Base-by-base conservation (phyloP, 2,329 filamentous ascomycete genomes). In the Penicillium hesseltinei region DNA sequence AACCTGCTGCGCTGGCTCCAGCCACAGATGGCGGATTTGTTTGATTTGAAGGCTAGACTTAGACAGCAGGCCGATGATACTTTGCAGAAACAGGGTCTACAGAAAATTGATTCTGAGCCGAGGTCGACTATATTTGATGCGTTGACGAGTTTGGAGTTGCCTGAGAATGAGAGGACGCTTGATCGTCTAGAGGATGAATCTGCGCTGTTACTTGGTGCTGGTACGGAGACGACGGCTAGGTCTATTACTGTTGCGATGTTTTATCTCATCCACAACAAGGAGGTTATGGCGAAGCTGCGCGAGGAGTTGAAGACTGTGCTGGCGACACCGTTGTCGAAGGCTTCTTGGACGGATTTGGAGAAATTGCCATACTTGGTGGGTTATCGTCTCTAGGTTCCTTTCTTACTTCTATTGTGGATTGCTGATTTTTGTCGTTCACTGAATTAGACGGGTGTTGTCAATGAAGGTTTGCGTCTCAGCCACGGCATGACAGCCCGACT, bases 291-390 rank as follows among this genome's bases (percentile, higher is more conserved):
- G 4, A 63, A 59, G 31, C 46, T 74, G 27, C 67, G 65, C 0
- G 54, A 48, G 13, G 72, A 76, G 51, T 59, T 75, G 63, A 62
- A 56, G 35, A 67, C 61, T 42, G 63, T 72, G 19, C 53, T 69
- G 53, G 57, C 64, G 39, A 68, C 60, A n/a, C 60, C 65, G 8
- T 44, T 44, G 6, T 66, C 61, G 11, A 60, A 60, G n/a, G 62
- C 64, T 25, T 56, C 63, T 6, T 69, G 66, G 67, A 40, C 61
- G 2, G 66, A 75, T 19, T 62, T 77, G 27, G 74, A 78, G 62
- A 64, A 66, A 46, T 56, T 77, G n/a, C 74, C 75, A 0, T 77
- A 76, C 58, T 58, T 78, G 55, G 72, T 74, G 50, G 54, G 67
- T 56, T 10, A 31, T 38, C 6, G 3, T 21, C 13, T 46, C 42